phyloP scores from a whole-genome alignment of 768 basidiomycete species.

The Lyophyllum shimeji region DNA sequence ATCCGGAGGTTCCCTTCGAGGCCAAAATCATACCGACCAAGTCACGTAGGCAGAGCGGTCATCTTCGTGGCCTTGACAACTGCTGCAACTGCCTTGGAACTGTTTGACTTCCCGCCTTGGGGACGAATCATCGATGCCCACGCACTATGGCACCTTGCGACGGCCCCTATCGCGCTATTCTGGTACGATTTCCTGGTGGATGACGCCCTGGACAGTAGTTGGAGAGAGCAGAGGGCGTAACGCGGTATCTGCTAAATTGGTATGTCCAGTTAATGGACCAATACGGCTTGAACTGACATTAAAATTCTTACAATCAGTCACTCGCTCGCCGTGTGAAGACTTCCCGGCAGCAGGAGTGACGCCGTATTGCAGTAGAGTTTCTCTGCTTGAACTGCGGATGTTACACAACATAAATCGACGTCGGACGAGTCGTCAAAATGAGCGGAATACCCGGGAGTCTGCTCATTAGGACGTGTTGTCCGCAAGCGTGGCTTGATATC shows the following conservation, averaged over 20 bases:
- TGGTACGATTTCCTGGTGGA: constrained; percentile 88
- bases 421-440: too few species aligned
- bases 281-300: not conserved
- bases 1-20: constrained; percentile 55
- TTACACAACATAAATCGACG: too few species aligned
- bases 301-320: not conserved
- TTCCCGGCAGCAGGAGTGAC: not conserved
- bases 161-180: constrained; percentile 67
- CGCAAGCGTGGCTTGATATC: too few species aligned
- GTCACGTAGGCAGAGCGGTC: constrained; percentile 51
- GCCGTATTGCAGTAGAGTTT: too few species aligned
- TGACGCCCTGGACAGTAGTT: constrained; percentile 71
- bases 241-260: not conserved
- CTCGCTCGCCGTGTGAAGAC: not conserved
- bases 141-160: constrained; percentile 88
- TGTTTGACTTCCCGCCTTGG: constrained; percentile 90
- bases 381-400: too few species aligned
- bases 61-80: constrained; percentile 71
- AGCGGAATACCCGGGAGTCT: too few species aligned
- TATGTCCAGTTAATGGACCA: not conserved
- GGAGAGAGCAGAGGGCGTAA: constrained; percentile 46
- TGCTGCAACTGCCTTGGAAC: constrained; percentile 73
- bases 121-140: constrained; percentile 84
- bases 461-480: too few species aligned
- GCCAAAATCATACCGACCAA: constrained; percentile 58